These are phyloP conservation scores for Aegilops umbellulata DNA, from an alignment of 176 grass and related monocot genomes.

Conservation along the genomic window DNA sequence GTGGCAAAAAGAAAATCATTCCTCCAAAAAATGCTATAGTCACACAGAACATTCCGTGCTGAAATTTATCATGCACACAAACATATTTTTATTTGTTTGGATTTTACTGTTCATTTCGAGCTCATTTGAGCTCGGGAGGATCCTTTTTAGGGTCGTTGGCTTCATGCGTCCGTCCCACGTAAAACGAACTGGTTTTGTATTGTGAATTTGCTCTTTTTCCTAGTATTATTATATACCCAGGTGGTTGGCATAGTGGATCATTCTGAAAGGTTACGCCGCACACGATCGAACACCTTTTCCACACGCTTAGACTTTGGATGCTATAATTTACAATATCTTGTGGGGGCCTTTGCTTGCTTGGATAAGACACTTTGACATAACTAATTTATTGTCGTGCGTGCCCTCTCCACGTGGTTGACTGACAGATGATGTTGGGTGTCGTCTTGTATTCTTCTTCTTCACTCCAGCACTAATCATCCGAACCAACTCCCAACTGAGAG, in stretches of 20 bases:
- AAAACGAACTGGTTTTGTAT: neutral
- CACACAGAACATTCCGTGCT: no score
- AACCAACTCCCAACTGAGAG: neutral
- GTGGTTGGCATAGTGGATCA: neutral
- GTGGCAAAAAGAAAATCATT: no score
- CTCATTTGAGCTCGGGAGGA: no score
- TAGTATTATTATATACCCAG: neutral
- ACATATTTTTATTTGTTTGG: no score
- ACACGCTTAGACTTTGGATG: neutral
- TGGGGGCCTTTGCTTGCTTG: neutral
- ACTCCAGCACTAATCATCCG: neutral
- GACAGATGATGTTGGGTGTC: neutral
- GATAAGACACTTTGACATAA: slow-evolving; percentile 25
- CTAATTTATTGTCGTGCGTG: neutral
- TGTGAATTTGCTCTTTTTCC: neutral
- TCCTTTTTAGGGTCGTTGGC: neutral
- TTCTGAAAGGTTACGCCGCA: neutral
- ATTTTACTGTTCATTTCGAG: no score
- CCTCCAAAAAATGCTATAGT: no score
- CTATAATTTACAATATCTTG: slow-evolving; percentile 38
- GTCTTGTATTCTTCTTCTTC: neutral
- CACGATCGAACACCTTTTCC: neutral
- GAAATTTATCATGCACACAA: no score
- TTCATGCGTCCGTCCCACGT: neutral
- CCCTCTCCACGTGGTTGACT: neutral